Evolutionary conservation across 2,329 filamentous ascomycete species (phyloP).

Genomic region (Fusarium sp.): DNA sequence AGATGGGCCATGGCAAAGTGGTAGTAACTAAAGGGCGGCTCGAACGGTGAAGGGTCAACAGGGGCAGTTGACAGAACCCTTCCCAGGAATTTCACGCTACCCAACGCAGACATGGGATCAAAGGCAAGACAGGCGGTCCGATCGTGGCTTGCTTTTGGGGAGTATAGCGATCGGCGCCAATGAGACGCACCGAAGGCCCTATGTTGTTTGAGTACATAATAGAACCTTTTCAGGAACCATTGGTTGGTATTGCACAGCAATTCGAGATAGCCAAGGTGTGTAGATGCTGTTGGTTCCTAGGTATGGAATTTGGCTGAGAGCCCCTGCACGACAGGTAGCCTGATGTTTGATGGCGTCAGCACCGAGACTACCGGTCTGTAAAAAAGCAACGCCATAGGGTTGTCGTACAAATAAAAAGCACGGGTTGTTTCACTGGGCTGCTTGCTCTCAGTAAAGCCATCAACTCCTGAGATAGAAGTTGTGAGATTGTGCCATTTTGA

Average conservation of each 20-base stretch:
- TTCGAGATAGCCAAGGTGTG: not conserved
- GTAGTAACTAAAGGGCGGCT: not conserved
- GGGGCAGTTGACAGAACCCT: conserved; percentile 10
- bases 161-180: conserved; percentile 19
- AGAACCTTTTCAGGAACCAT: conserved; percentile 1
- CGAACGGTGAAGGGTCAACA: not conserved
- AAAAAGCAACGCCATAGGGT: conserved; percentile 43
- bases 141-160: conserved; percentile 35
- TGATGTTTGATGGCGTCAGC: conserved; percentile 39
- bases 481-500: no score
- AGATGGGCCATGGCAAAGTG: conserved; percentile 8
- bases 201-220: not conserved
- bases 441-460: no score
- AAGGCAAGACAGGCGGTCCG: not conserved
- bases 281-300: not conserved
- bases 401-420: conserved; percentile 5
- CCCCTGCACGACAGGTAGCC: not conserved
- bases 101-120: not conserved
- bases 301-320: not conserved
- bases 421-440: not conserved
- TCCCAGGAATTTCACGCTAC: conserved; percentile 6
- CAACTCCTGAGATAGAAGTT: no score
- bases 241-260: conserved; percentile 1
- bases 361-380: conserved; percentile 17
- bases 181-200: not conserved